phyloP scores from a whole-genome alignment of 371 early-diverging fungal species.

The Parasitella parasitica region DNA sequence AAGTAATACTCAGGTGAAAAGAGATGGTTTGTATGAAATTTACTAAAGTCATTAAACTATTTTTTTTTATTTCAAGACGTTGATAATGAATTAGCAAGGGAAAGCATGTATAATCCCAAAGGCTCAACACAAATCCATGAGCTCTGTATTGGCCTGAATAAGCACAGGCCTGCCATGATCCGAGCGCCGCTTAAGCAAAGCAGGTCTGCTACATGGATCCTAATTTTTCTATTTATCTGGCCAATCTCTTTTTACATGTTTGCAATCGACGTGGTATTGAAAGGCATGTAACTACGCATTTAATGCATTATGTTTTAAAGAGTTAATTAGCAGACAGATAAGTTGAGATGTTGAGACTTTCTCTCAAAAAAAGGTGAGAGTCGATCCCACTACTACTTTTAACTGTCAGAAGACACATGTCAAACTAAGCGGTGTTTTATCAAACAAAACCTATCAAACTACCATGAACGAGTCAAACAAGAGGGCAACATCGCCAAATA shows the following conservation, averaged over 20 bases:
- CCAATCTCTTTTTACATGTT: not conserved
- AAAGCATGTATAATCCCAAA: not conserved
- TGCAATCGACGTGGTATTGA: no score
- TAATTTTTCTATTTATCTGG: not conserved
- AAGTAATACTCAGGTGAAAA: no score
- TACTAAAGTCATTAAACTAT: no score
- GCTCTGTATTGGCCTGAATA: not conserved
- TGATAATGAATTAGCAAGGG: no score
- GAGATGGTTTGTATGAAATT: not conserved
- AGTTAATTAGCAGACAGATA: no score
- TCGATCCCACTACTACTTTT: no score
- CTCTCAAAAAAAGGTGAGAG: no score
- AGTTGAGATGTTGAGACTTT: no score
- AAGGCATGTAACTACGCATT: no score
- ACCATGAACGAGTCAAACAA: not conserved
- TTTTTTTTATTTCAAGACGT: no score
- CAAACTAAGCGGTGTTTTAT: not conserved
- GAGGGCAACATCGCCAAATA: not conserved
- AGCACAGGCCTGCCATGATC: not conserved
- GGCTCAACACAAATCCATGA: not conserved
- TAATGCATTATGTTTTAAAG: no score
- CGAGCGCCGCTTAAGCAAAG: not conserved
- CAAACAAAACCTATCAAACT: slow-evolving; percentile 2
- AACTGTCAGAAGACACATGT: not conserved
- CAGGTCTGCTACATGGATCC: not conserved